phyloP scores from a whole-genome alignment of 148 eudicot genomes.

The Limonium bicolor region DNA sequence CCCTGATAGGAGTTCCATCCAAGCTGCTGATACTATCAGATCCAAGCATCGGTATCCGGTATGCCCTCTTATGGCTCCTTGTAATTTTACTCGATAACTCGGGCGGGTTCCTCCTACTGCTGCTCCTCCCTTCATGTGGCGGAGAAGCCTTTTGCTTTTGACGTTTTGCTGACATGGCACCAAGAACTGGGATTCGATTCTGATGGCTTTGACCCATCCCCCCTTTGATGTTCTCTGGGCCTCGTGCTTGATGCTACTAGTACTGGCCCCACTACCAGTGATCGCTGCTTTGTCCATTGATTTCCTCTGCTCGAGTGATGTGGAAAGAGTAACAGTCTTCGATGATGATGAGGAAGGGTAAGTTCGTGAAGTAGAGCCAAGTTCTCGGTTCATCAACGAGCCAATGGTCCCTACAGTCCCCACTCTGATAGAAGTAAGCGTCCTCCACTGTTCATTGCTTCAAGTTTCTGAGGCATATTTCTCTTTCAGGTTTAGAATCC shows the following conservation, averaged over 20 bases:
- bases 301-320: slow-evolving; percentile 25
- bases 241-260: slow-evolving; percentile 8
- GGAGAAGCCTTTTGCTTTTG: slow-evolving; percentile 17
- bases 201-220: not conserved
- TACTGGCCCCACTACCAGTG: slow-evolving; percentile 10
- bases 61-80: slow-evolving; percentile 16
- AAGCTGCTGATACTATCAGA: slow-evolving; percentile 39
- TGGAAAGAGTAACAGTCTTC: slow-evolving; percentile 9
- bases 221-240: slow-evolving; percentile 18
- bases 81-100: slow-evolving; percentile 13
- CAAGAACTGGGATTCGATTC: slow-evolving; percentile 22
- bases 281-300: slow-evolving; percentile 37
- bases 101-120: slow-evolving; percentile 9
- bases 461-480: slow-evolving; percentile 53
- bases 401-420: slow-evolving; percentile 74
- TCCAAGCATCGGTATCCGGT: slow-evolving; percentile 52
- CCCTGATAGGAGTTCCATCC: slow-evolving; percentile 43
- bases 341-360: slow-evolving; percentile 8
- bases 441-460: slow-evolving; percentile 71
- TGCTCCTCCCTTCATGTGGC: slow-evolving; percentile 11
- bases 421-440: slow-evolving; percentile 73
- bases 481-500: not conserved
- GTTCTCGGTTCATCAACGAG: slow-evolving; percentile 58
- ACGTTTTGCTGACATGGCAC: slow-evolving; percentile 11
- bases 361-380: slow-evolving; percentile 31